A percentile compares a stretch with the other conserved stretches of the same genome.
phyloP scores from a whole-genome alignment of 352 stramenopile genomes.

The Plasmopara viticola region DNA sequence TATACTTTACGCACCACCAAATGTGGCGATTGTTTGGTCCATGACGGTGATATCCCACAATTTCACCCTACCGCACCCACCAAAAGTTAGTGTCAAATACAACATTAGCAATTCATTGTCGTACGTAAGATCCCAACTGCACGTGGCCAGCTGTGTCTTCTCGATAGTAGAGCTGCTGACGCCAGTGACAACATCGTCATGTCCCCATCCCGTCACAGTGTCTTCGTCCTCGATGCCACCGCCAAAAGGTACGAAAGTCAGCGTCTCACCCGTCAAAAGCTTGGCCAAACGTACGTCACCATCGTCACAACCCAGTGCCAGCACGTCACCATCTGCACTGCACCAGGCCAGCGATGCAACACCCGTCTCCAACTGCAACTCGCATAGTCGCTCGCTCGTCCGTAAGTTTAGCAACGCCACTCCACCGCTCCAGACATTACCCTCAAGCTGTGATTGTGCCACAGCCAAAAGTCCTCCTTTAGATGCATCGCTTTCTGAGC shows the following conservation, averaged over 20 bases:
- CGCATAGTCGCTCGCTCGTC: constrained; percentile 38
- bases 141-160: constrained; percentile 38
- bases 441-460: constrained; percentile 64
- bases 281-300: constrained; percentile 54
- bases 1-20: constrained; percentile 31
- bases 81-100: constrained; percentile 2
- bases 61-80: constrained; percentile 41
- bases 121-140: constrained; percentile 72
- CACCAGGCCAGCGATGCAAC: constrained; percentile 53
- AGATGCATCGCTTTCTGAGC: constrained; percentile 15
- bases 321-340: constrained; percentile 34
- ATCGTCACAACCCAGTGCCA: constrained; percentile 66
- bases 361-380: constrained; percentile 37
- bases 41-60: constrained; percentile 58
- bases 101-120: constrained; percentile 2
- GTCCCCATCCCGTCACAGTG: constrained; percentile 25
- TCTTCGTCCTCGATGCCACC: constrained; percentile 3
- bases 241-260: constrained; percentile 34
- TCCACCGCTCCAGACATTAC: constrained; percentile 66
- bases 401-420: constrained; percentile 43
- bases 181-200: constrained; percentile 67
- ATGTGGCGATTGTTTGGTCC: constrained; percentile 41
- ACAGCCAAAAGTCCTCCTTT: constrained; percentile 42
- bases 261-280: constrained; percentile 30
- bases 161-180: constrained; percentile 40